These are phyloP conservation scores for Penicillium robsamsonii DNA, from an alignment of 495 filamentous ascomycete genomes.

Conservation along the genomic window DNA sequence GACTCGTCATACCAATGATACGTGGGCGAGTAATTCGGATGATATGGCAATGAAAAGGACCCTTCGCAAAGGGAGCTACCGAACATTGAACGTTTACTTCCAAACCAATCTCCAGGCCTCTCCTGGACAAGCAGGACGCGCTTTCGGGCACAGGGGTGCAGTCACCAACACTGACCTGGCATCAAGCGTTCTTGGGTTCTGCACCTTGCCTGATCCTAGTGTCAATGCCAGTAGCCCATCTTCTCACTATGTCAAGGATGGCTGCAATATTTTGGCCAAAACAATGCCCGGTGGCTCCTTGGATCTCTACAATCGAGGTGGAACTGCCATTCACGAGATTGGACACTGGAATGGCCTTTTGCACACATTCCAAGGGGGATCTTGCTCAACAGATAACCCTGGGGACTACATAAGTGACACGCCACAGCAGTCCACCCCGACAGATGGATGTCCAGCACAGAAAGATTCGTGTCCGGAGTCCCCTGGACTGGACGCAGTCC, in stretches of 20 bases:
- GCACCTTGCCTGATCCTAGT: conserved; percentile 44
- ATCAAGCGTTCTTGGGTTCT: conserved; percentile 47
- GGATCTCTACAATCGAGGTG: conserved; percentile 46
- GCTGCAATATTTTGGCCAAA: conserved; percentile 52
- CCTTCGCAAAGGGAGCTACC: conserved; percentile 54
- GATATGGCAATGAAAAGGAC: conserved; percentile 62
- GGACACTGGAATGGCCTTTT: conserved; percentile 60
- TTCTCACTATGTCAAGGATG: conserved; percentile 46
- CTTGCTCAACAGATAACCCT: conserved; percentile 36
- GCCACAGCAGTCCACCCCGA: conserved; percentile 47
- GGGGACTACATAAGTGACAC: conserved; percentile 57
- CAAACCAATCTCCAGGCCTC: conserved; percentile 45
- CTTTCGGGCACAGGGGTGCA: conserved; percentile 7
- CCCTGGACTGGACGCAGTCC: conserved; percentile 48
- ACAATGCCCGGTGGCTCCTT: conserved; percentile 50
- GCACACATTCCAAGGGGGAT: conserved; percentile 55
- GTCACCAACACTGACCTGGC: conserved; percentile 20
- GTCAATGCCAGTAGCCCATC: conserved; percentile 36
- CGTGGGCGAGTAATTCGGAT: conserved; percentile 62
- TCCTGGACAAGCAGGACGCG: conserved; percentile 22
- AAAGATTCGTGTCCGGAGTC: conserved; percentile 49
- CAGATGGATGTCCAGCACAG: conserved; percentile 47
- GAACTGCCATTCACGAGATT: conserved; percentile 55
- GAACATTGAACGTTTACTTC: conserved; percentile 52
- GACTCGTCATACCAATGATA: conserved; percentile 70